Evolutionary conservation across 352 stramenopile genomes (phyloP).

Genomic region (Thalassiosira pacifica): DNA sequence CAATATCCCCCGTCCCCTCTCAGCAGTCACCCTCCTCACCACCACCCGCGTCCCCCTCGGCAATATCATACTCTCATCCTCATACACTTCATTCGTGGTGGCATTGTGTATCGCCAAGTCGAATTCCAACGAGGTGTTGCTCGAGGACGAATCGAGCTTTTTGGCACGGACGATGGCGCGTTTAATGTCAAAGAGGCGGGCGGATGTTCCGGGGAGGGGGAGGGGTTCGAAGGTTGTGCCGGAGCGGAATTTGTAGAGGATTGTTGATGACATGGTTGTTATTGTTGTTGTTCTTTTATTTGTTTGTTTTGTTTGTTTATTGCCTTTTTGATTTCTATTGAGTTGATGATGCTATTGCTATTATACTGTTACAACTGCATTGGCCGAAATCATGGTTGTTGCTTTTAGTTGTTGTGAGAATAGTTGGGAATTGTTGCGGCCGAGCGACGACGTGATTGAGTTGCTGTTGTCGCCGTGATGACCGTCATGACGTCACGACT

Average conservation of each 20-base stretch:
- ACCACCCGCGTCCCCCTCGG: constrained; percentile 78
- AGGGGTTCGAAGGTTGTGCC: constrained; percentile 79
- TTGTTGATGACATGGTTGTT: constrained; percentile 77
- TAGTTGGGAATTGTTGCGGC: too few species aligned
- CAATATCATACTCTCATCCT: constrained; percentile 78
- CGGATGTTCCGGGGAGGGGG: constrained; percentile 75
- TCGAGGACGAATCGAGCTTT: constrained; percentile 64
- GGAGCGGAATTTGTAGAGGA: constrained; percentile 86
- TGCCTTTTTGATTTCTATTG: too few species aligned
- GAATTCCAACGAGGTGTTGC: constrained; percentile 75
- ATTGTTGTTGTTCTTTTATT: neutral
- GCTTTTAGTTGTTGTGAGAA: too few species aligned
- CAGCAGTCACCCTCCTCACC: constrained; percentile 73
- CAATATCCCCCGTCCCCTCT: constrained; percentile 75
- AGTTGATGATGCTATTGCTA: too few species aligned
- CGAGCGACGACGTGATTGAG: too few species aligned
- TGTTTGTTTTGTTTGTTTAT: too few species aligned
- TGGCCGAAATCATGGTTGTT: too few species aligned
- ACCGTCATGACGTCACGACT: too few species aligned
- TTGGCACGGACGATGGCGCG: constrained; percentile 82
- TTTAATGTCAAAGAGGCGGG: constrained; percentile 85
- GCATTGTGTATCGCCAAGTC: constrained; percentile 80
- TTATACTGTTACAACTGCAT: too few species aligned
- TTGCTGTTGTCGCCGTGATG: too few species aligned
- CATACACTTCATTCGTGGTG: constrained; percentile 80